These are phyloP conservation scores for Osmozyma mogii DNA, from an alignment of 805 yeast species.

Conservation along the genomic window DNA sequence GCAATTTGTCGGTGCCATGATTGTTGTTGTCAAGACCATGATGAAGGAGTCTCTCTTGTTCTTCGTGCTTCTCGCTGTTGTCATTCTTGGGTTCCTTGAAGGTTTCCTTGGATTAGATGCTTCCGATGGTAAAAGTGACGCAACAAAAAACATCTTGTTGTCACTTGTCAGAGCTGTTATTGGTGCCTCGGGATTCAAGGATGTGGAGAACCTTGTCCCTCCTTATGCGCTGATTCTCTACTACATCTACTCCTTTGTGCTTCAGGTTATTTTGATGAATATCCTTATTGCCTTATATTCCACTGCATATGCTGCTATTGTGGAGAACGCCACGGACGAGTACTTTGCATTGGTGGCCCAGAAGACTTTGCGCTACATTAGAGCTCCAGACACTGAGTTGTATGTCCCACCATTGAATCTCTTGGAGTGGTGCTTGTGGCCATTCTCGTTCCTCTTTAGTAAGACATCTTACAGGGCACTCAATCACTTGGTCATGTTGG, in stretches of 20 bases:
- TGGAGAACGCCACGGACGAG: conserved; percentile 77
- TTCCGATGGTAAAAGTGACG: conserved; percentile 77
- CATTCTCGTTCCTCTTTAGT: conserved; percentile 26
- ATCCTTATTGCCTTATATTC: conserved; percentile 80
- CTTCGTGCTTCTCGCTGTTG: conserved; percentile 62
- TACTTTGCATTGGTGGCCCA: conserved; percentile 79
- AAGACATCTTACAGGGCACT: conserved; percentile 28
- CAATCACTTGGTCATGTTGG: conserved; percentile 51
- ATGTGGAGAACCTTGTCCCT: conserved; percentile 65
- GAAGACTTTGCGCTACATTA: conserved; percentile 71
- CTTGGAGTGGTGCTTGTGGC: conserved; percentile 44
- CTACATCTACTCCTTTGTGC: conserved; percentile 69
- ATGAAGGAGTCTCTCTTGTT: conserved; percentile 82
- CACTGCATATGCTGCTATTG: conserved; percentile 74
- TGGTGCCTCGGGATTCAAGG: conserved; percentile 65
- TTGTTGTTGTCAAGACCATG: conserved; percentile 77
- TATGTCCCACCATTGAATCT: conserved; percentile 82
- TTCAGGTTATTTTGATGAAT: conserved; percentile 69
- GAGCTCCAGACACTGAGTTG: conserved; percentile 84
- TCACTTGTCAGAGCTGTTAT: conserved; percentile 66
- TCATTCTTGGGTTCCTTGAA: conserved; percentile 75
- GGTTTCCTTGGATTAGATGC: conserved; percentile 84
- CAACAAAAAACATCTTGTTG: conserved; percentile 54
- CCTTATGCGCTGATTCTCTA: conserved; percentile 81
- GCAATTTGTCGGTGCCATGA: conserved; percentile 80